Base-by-base conservation (phyloP, 495 filamentous ascomycete species). In the Entonaema liquescens region DNA sequence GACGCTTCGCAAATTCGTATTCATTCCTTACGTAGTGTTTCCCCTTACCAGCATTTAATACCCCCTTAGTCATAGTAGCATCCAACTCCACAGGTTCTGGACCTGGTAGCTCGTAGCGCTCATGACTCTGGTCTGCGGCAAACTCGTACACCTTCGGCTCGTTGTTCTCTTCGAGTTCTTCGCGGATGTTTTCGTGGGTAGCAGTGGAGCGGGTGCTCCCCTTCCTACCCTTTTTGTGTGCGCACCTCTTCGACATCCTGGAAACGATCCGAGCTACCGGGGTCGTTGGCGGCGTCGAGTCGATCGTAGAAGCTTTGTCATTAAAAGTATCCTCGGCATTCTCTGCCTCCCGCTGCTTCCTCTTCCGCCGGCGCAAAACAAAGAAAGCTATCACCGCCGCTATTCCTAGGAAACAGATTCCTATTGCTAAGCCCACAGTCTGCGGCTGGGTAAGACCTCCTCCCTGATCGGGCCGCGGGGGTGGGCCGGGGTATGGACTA, bases 41-140 rank as follows among this genome's bases (percentile, higher is more conserved):
- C 28, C 77, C 70, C 15, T 70, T 75, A 6, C 78, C 77, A 26
- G 80, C 54, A 31, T 82, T 78, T 15, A 80, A 78, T 3, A 77
- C 75, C 7, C 80, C 77, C 26, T 78, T 80, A 11, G 70, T 70
- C 25, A 77, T 67, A 5, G 72, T 80, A 54, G 78, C 80, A 44
- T 86, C 84, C 28, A 87, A 75, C 71, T 87, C 85, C 21, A 81
- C 82, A 1, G 84, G 84, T 13, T 79, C 82, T 9, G 82, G 78
- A 11, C 78, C 83, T 17, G 83, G 80, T 59, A 87, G 73, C 65
- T 86, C 83, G 55, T 83, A 85, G 5, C 84, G 70, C 68, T 84
- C 83, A 62, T 85, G 83, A 38, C 71, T 76, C 61, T 71, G 76
- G 56, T 85, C 82, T 6, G 83, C 82, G 11, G 74, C 81, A 5